These are phyloP conservation scores for Trichoderma sp. DNA, from an alignment of 2,329 filamentous ascomycete genomes.

Conservation along the genomic window DNA sequence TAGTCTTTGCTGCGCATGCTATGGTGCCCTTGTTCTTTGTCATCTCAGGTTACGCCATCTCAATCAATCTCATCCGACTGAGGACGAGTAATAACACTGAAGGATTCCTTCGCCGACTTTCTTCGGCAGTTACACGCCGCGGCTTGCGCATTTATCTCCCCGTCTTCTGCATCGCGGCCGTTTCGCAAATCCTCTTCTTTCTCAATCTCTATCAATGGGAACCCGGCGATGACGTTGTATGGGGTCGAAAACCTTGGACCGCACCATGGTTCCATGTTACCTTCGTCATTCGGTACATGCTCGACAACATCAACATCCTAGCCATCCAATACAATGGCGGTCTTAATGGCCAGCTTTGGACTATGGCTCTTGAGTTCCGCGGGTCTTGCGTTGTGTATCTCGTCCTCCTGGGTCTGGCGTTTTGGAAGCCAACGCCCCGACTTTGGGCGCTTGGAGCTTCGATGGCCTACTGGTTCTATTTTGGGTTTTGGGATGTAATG, in stretches of 20 bases:
- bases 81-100: background rate
- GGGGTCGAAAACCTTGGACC: constrained; percentile 1
- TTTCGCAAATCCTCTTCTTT: constrained; percentile 11
- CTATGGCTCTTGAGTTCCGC: constrained; percentile 13
- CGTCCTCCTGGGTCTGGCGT: background rate
- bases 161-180: background rate
- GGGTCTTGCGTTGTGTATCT: constrained; percentile 9
- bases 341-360: constrained; percentile 14
- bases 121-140: constrained; percentile 12
- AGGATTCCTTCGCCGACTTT: background rate
- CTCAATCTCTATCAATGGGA: constrained; percentile 9
- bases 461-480: constrained; percentile 14
- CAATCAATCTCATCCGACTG: constrained; percentile 7
- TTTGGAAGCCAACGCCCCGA: constrained; percentile 2
- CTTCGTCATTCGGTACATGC: constrained; percentile 11
- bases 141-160: constrained; percentile 11
- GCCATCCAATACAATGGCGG: constrained; percentile 9
- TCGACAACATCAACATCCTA: constrained; percentile 14
- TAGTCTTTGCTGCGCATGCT: constrained; percentile 7
- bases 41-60: constrained; percentile 10
- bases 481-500: constrained; percentile 7
- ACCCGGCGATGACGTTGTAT: background rate
- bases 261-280: constrained; percentile 11
- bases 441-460: constrained; percentile 7
- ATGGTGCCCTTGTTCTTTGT: constrained; percentile 17